These are phyloP conservation scores for Daldinia eschscholtzii DNA, from an alignment of 2,329 filamentous ascomycete species.

Conservation along the genomic window DNA sequence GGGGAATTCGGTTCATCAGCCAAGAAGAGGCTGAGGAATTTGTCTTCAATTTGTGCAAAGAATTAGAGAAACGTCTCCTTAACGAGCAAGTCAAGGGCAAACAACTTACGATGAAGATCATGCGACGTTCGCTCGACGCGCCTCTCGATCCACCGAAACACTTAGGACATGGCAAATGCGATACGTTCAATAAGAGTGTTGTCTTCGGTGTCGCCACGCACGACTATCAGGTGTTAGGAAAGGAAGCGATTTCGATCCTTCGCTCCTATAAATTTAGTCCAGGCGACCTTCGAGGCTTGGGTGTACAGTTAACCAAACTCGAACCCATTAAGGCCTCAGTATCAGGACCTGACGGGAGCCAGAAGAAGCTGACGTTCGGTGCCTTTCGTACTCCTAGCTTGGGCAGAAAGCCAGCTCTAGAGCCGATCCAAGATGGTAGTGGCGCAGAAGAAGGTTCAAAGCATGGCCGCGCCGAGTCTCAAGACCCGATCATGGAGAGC, in stretches of 20 bases:
- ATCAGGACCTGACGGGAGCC: slow-evolving; percentile 77
- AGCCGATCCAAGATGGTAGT: slow-evolving; percentile 63
- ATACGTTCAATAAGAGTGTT: slow-evolving; percentile 90
- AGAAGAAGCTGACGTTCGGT: slow-evolving; percentile 82
- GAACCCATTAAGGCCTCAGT: slow-evolving; percentile 77
- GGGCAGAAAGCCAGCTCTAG: slow-evolving; percentile 54
- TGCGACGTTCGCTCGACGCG: slow-evolving; percentile 87
- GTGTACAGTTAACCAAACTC: slow-evolving; percentile 92
- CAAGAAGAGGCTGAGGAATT: slow-evolving; percentile 96
- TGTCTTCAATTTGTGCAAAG: slow-evolving; percentile 83
- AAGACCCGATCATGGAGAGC: slow-evolving; percentile 69
- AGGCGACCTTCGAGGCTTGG: slow-evolving; percentile 91
- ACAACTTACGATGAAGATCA: slow-evolving; percentile 93
- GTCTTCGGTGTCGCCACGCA: slow-evolving; percentile 88
- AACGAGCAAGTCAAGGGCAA: slow-evolving; percentile 89
- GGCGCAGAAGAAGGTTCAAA: slow-evolving; percentile 53
- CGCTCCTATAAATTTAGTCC: slow-evolving; percentile 86
- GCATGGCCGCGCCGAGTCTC: slow-evolving; percentile 50
- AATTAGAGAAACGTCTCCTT: slow-evolving; percentile 82
- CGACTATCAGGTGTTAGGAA: slow-evolving; percentile 75
- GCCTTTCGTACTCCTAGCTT: slow-evolving; percentile 58
- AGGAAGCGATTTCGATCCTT: slow-evolving; percentile 87
- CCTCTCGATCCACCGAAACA: slow-evolving; percentile 93
- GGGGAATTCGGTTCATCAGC: slow-evolving; percentile 94
- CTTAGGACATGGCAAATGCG: slow-evolving; percentile 94